phyloP scores from a whole-genome alignment of 192 early-diverging fungal species.

The Umbelopsis vinacea region DNA sequence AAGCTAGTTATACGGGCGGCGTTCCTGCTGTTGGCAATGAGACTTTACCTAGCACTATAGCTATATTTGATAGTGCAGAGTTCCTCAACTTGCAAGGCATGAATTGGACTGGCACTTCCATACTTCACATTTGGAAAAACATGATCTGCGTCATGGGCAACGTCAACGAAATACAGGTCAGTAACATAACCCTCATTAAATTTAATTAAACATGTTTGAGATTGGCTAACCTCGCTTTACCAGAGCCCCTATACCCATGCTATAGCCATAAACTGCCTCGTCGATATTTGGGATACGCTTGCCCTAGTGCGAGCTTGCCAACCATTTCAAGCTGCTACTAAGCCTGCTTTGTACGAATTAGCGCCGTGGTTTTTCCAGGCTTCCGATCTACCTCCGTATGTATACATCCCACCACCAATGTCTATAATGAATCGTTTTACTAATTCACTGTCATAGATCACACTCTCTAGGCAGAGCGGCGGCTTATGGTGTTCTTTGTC shows the following conservation, averaged over 20 bases:
- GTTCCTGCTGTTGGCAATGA: conserved; percentile 45
- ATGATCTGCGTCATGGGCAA: conserved; percentile 78
- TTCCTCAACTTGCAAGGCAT: conserved; percentile 59
- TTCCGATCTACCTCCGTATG: conserved; percentile 61
- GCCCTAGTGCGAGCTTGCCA: conserved; percentile 53
- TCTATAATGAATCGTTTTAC: not conserved
- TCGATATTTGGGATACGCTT: conserved; percentile 71
- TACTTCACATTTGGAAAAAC: conserved; percentile 75
- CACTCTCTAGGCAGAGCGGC: conserved; percentile 64
- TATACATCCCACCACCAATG: too few relatives aligned
- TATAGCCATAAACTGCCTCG: conserved; percentile 66
- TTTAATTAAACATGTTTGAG: not conserved
- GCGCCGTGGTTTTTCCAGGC: conserved; percentile 81
- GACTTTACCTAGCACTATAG: conserved; percentile 46
- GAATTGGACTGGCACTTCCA: conserved; percentile 44
- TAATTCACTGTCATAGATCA: conserved; percentile 48
- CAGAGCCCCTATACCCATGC: conserved; percentile 65
- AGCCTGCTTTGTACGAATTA: conserved; percentile 78
- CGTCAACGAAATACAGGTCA: conserved; percentile 68
- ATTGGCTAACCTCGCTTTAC: not conserved
- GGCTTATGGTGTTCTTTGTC: conserved; percentile 74
- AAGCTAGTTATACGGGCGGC: conserved; percentile 24
- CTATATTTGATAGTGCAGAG: conserved; percentile 54
- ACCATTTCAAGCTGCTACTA: conserved; percentile 55
- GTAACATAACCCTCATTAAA: too few relatives aligned